Evolutionary conservation across 2,329 filamentous ascomycete genomes (phyloP), one percentile per base, ranked within the genome.

Genomic region (Fusarium sp.): DNA sequence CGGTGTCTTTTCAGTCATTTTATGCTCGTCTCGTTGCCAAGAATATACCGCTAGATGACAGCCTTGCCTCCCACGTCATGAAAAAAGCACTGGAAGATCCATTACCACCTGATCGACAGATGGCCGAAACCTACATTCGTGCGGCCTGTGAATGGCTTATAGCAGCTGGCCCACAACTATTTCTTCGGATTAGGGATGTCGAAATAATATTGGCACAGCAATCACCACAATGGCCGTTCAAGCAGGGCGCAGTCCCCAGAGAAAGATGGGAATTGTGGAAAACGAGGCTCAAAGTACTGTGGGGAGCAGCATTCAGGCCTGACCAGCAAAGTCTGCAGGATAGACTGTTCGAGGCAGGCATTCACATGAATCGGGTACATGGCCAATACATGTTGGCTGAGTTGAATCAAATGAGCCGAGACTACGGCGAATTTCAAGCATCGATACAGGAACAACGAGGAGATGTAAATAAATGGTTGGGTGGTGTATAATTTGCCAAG

Each of bases 1-100:
- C 80, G 80, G 68, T 79, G 38, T 79, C 78, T 15, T 69, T 82
- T 71, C 80, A 82, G 75, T 80, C 80, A 17, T 81, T 82, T 50
- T 75, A 77, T 54, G 81, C 81, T 30, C 80, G 78, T 54, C 66
- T 81, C 41, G 24, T 74, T 60, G 78, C 75, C 66, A 55, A 68
- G n/a, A 39, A 50, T 13, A 67, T 77, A 24, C 63, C 70, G 30
- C 20, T 55, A 17, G 80, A 78, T 73, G 69, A 69, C 47, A 79
- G 79, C 57, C 75, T 81, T 47, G 80, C 73, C 58, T 66, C 81
- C 60, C 79, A 78, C 78, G 73, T 78, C 59, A 65, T 82, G n/a
- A 80, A 80, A 36, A 66, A 64, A 18, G 77, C 72, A 15, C 78
- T 82, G 30, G 81, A 82, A 65, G 74, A 78, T 67, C 28, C 67